Base-by-base conservation (phyloP, 2,329 filamentous ascomycete genomes). In the Dendryphion nanum region DNA sequence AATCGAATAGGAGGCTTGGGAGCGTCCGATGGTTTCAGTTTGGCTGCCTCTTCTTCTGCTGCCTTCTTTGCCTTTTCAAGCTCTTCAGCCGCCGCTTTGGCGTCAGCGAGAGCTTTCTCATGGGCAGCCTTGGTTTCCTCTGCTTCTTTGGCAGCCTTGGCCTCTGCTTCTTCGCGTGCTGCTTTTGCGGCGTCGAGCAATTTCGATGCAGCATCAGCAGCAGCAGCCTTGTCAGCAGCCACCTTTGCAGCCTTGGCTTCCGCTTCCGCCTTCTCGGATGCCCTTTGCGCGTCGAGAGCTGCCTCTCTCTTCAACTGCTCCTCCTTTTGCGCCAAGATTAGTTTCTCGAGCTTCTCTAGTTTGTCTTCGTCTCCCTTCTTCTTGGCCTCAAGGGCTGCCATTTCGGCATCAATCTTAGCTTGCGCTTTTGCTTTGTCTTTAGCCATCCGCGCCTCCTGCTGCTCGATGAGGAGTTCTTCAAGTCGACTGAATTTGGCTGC, bases 1-100 rank as follows among this genome's bases (percentile, higher is more conserved):
- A 96, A 95, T 53, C 83, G 83, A 62, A 96, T 88, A 2, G 86
- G 87, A 30, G 81, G 74, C 64, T 89, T 85, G 51, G 75, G 74
- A 39, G 74, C 71, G 10, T 76, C 71, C 5, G 72, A 67, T 45
- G 47, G 74, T 21, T 62, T 64, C 28, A 47, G 29, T 15, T 41
- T 45, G 7, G 38, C 41, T 8, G 65, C 63, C 44, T 73, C 72
- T 35, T 69, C 70, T 42, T 74, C 71, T 5, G 69, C 62, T 30
- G 68, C 70, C 45, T 69, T 68, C 39, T 73, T 72, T 7, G 73
- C 69, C 48, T 76, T 73, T 13, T 67, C 66, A 2, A 67, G 60
- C 33, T 63, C 68, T 6, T 73, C 70, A 57, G 57, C 68, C 45
- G 48, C 75, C n/a, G 62, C 63, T 29, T 52, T 52, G 2, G 71